phyloP scores from a whole-genome alignment of 495 filamentous ascomycete genomes.

The Aspergillus ostianus region DNA sequence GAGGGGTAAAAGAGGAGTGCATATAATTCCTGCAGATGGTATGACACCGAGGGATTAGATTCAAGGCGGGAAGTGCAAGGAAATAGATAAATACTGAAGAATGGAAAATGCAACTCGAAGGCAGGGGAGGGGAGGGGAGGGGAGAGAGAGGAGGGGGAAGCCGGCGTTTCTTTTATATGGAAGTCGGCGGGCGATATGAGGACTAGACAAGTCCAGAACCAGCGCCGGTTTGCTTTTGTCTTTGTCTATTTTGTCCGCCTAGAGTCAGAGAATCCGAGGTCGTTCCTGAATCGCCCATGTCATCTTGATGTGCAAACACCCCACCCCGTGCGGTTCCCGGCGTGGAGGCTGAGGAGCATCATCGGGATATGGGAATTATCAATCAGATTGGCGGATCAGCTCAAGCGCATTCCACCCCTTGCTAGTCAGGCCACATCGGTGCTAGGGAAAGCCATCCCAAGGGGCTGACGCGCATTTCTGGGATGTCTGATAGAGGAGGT shows the following conservation, averaged over 20 bases:
- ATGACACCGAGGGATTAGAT: slow-evolving; percentile 6
- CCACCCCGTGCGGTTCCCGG: background rate
- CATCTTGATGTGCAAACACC: slow-evolving; percentile 3
- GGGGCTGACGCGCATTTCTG: background rate
- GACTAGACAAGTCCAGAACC: background rate
- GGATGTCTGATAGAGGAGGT: background rate
- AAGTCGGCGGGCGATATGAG: background rate
- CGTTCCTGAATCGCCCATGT: slow-evolving; percentile 8
- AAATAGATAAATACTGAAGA: background rate
- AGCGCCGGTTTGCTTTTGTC: background rate
- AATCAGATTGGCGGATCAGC: slow-evolving; percentile 6
- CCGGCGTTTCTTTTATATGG: slow-evolving; percentile 2
- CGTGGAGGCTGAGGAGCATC: background rate
- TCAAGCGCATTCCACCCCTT: background rate
- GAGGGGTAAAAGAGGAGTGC: slow-evolving; percentile 12
- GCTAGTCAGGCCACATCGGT: background rate
- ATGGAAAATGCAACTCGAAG: background rate
- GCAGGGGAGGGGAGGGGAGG: background rate
- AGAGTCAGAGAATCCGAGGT: background rate
- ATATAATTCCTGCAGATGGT: slow-evolving; percentile 4
- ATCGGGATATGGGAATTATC: background rate
- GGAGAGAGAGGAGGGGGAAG: background rate
- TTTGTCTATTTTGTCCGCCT: background rate
- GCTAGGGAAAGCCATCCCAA: background rate
- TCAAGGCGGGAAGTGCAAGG: background rate